Evolutionary conservation across 768 basidiomycete genomes (phyloP).

Genomic region (Xerocomellus dryophilus): DNA sequence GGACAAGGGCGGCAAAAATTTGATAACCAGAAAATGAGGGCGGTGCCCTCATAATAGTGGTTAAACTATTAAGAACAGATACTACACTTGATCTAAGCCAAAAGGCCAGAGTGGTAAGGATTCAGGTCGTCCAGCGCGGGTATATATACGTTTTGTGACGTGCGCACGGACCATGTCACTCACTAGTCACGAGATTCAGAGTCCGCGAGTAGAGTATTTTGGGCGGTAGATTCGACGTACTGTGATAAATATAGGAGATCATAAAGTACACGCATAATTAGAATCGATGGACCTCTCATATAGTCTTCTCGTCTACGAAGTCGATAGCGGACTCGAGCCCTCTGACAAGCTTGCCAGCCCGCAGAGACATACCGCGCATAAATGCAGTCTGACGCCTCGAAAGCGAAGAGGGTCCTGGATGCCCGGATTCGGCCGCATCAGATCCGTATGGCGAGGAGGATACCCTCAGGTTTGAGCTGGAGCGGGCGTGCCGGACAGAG

Average conservation of each 20-base stretch:
- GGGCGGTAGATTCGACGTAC: too few relatives aligned
- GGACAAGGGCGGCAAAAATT: slow-evolving; percentile 33
- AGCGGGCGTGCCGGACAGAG: slow-evolving; percentile 22
- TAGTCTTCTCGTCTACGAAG: slow-evolving; percentile 35
- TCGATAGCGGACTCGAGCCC: slow-evolving; percentile 41
- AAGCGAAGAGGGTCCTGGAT: slow-evolving; percentile 11
- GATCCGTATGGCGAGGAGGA: slow-evolving; percentile 11
- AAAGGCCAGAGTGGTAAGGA: slow-evolving; percentile 45
- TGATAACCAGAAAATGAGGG: slow-evolving; percentile 55
- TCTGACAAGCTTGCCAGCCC: slow-evolving; percentile 36
- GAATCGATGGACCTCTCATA: neutral
- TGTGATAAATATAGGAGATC: too few relatives aligned
- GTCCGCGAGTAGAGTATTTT: neutral
- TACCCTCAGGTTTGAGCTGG: slow-evolving; percentile 26
- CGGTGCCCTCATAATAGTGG: slow-evolving; percentile 59
- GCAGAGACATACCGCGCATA: slow-evolving; percentile 33
- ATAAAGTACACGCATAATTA: neutral
- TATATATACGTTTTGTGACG: slow-evolving; percentile 7
- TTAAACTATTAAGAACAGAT: slow-evolving; percentile 65
- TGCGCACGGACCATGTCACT: slow-evolving; percentile 27
- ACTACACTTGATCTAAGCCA: slow-evolving; percentile 77
- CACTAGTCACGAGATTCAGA: neutral
- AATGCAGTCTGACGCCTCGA: slow-evolving; percentile 30
- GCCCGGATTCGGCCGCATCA: slow-evolving; percentile 8
- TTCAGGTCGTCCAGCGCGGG: fast-evolving